Evolutionary conservation across 2,329 filamentous ascomycete genomes (phyloP).

Genomic region (Elsinoe fawcettii): DNA sequence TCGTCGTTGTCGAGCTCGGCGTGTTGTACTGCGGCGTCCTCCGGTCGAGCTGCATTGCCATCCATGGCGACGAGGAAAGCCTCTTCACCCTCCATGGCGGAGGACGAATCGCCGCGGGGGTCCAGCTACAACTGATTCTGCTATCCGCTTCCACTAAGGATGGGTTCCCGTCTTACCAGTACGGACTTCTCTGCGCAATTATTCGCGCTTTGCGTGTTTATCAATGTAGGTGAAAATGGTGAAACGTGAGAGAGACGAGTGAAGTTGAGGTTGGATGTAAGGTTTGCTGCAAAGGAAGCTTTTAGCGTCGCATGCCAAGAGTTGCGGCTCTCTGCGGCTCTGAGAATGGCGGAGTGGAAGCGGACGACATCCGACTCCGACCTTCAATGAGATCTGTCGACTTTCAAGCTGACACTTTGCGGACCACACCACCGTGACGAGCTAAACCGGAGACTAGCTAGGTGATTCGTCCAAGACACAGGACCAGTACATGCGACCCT

Average conservation of each 20-base stretch:
- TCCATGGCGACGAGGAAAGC: conserved; percentile 46
- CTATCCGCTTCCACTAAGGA: too few relatives aligned
- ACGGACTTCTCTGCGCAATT: too few relatives aligned
- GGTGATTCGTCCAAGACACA: too few relatives aligned
- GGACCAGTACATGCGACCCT: not conserved
- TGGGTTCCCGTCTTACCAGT: too few relatives aligned
- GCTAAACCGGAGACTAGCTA: too few relatives aligned
- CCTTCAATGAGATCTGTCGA: not conserved
- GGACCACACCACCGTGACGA: too few relatives aligned
- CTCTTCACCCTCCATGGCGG: conserved; percentile 42
- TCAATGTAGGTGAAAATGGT: too few relatives aligned
- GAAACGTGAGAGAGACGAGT: too few relatives aligned
- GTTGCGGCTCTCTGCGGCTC: not conserved
- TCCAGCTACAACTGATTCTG: too few relatives aligned
- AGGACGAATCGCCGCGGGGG: not conserved
- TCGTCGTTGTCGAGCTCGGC: conserved; percentile 37
- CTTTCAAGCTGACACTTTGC: not conserved
- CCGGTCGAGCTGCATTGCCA: conserved; percentile 32
- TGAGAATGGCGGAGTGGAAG: not conserved
- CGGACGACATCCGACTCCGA: not conserved
- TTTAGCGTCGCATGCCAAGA: not conserved
- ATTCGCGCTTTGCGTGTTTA: too few relatives aligned
- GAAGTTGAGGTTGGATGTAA: too few relatives aligned
- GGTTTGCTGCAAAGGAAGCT: not conserved
- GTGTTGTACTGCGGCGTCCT: conserved; percentile 34